Percentiles rank a stretch among this genome's conserved stretches.
These are phyloP conservation scores for Coprinellus aureogranulatus DNA, from an alignment of 768 basidiomycete genomes.

Conservation along the genomic window DNA sequence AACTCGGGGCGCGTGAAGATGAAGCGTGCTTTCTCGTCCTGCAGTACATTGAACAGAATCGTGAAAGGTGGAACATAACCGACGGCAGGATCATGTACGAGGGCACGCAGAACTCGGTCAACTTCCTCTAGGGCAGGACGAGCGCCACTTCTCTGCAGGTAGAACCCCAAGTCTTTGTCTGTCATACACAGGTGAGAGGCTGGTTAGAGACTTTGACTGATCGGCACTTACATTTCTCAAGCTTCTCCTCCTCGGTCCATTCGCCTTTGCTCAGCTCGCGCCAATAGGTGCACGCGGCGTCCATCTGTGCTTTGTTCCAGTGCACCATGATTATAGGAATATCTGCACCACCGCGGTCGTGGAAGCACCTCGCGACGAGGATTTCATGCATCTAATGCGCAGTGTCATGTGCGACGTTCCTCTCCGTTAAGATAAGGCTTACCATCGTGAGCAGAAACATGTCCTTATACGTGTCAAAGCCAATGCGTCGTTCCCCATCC, in stretches of 20 bases:
- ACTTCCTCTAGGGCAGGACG: conserved; percentile 18
- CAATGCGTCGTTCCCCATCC: too few species aligned
- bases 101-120: conserved; percentile 19
- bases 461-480: too few species aligned
- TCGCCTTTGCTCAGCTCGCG: conserved; percentile 18
- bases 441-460: too few species aligned
- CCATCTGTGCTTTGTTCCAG: conserved; percentile 20
- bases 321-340: conserved; percentile 20
- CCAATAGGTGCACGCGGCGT: conserved; percentile 24
- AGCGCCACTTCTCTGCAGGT: neutral
- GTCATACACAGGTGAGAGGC: too few species aligned
- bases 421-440: too few species aligned
- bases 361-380: conserved; percentile 26
- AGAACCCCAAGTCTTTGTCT: neutral
- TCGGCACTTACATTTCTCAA: conserved; percentile 13
- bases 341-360: conserved; percentile 24
- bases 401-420: neutral
- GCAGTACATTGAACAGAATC: conserved; percentile 6
- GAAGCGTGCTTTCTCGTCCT: conserved; percentile 8
- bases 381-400: conserved; percentile 19
- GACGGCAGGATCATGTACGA: conserved; percentile 15
- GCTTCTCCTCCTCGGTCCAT: conserved; percentile 16
- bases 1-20: conserved; percentile 16
- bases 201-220: neutral
- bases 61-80: conserved; percentile 21